phyloP scores from a whole-genome alignment of 441 rosid species.

The Capsella rubella region DNA sequence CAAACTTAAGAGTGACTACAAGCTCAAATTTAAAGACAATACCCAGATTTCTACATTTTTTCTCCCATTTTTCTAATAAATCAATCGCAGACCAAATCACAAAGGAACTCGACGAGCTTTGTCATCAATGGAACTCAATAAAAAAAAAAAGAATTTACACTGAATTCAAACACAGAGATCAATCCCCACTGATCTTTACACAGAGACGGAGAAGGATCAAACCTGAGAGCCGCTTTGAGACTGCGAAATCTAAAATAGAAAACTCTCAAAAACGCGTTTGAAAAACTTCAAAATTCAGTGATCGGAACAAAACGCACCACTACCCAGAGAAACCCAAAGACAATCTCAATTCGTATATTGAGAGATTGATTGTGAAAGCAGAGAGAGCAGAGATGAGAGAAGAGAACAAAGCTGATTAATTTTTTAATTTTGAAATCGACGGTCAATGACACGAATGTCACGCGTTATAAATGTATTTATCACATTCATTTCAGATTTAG shows the following conservation, averaged over 20 bases:
- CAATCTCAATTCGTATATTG: neutral
- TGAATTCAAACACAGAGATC: neutral
- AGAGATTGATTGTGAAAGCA: slow-evolving; percentile 2
- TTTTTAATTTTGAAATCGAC: slow-evolving; percentile 20
- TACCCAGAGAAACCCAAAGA: slow-evolving; percentile 1
- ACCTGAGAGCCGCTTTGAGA: slow-evolving; percentile 33
- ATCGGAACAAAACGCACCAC: slow-evolving; percentile 19
- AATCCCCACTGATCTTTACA: neutral
- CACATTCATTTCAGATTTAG: slow-evolving; percentile 10
- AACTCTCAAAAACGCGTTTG: slow-evolving; percentile 1
- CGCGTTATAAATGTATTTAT: neutral
- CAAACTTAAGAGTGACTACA: neutral
- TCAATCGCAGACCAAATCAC: neutral
- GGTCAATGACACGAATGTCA: slow-evolving; percentile 34
- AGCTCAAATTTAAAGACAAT: neutral
- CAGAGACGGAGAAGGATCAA: neutral
- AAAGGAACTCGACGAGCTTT: neutral
- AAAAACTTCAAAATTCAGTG: slow-evolving; percentile 19
- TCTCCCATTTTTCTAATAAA: neutral
- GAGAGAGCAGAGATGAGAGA: slow-evolving; percentile 15
- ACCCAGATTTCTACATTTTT: slow-evolving; percentile 15
- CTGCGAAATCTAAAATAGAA: neutral
- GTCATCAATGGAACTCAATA: slow-evolving; percentile 1
- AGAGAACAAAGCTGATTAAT: neutral
- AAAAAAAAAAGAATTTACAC: neutral